Evolutionary conservation across 148 eudicot genomes (phyloP).

Genomic region (Vaccinium corymbosum): DNA sequence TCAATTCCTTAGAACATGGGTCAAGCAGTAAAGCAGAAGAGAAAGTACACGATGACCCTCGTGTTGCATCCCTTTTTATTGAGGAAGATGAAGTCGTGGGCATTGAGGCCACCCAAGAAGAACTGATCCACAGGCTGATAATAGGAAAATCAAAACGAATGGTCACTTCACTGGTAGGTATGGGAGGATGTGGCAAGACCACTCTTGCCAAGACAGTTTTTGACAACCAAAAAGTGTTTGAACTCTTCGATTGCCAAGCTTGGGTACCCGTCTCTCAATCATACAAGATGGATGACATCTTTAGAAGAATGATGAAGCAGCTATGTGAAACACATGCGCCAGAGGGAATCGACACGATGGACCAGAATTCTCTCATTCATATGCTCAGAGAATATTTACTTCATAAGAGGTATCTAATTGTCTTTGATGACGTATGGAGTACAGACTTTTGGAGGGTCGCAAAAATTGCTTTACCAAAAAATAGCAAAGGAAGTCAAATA

Average conservation of each 20-base stretch:
- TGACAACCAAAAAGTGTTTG: not conserved
- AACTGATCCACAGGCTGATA: not conserved
- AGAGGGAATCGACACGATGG: not conserved
- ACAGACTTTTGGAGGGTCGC: not conserved
- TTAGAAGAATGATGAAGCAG: not conserved
- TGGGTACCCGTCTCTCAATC: not conserved
- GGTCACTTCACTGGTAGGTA: not conserved
- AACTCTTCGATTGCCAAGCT: not conserved
- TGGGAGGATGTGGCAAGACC: slow-evolving; percentile 14
- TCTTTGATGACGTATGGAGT: slow-evolving; percentile 8
- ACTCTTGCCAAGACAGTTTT: not conserved
- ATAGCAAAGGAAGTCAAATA: not conserved
- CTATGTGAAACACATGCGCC: not conserved
- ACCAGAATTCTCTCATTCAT: not conserved
- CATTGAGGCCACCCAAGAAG: not conserved
- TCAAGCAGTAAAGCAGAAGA: not conserved
- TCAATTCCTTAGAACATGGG: not conserved
- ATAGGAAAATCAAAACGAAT: not conserved
- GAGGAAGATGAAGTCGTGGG: slow-evolving; percentile 11
- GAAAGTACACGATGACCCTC: not conserved
- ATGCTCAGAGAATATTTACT: not conserved
- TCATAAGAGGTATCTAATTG: slow-evolving; percentile 5
- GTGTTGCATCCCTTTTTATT: slow-evolving; percentile 1
- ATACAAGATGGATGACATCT: not conserved
- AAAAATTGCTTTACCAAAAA: not conserved